Evolutionary conservation across 2,329 filamentous ascomycete species (phyloP).

Genomic region (Chrysoporthe puriensis): DNA sequence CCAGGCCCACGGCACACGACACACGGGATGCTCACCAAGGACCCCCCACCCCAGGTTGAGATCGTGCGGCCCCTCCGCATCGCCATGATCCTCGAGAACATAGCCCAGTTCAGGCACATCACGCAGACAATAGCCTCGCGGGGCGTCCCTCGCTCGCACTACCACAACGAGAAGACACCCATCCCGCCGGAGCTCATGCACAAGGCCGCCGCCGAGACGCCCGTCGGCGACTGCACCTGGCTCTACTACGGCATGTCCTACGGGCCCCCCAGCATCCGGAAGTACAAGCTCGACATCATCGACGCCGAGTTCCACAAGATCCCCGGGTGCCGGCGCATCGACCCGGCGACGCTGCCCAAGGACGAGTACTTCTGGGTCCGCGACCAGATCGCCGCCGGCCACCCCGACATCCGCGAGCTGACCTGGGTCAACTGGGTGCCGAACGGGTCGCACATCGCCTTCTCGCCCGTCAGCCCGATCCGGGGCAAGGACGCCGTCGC

Average conservation of each 20-base stretch:
- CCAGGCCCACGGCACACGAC: neutral
- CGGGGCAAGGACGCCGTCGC: slow-evolving; percentile 40
- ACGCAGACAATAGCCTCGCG: slow-evolving; percentile 41
- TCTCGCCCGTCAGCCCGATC: slow-evolving; percentile 42
- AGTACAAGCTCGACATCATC: slow-evolving; percentile 40
- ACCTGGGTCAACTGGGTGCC: slow-evolving; percentile 43
- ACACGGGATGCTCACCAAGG: neutral
- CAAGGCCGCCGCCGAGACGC: slow-evolving; percentile 35
- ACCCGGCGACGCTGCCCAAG: slow-evolving; percentile 30
- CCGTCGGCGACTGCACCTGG: slow-evolving; percentile 41
- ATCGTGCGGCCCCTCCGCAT: slow-evolving; percentile 41
- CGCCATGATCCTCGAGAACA: slow-evolving; percentile 47
- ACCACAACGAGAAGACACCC: slow-evolving; percentile 40
- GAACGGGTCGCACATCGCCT: slow-evolving; percentile 43
- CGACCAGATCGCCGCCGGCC: slow-evolving; percentile 32
- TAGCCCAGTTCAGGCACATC: slow-evolving; percentile 49
- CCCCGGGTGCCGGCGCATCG: slow-evolving; percentile 37
- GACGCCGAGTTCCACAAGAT: slow-evolving; percentile 39
- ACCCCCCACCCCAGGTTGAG: slow-evolving; percentile 34
- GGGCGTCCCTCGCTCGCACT: slow-evolving; percentile 40
- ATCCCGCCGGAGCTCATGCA: slow-evolving; percentile 44
- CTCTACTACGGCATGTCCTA: slow-evolving; percentile 51
- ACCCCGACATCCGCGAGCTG: slow-evolving; percentile 45
- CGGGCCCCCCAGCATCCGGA: slow-evolving; percentile 35
- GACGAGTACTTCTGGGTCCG: slow-evolving; percentile 32